Base-by-base conservation (phyloP, 345 rosid genomes). In the Pistacia atlantica region DNA sequence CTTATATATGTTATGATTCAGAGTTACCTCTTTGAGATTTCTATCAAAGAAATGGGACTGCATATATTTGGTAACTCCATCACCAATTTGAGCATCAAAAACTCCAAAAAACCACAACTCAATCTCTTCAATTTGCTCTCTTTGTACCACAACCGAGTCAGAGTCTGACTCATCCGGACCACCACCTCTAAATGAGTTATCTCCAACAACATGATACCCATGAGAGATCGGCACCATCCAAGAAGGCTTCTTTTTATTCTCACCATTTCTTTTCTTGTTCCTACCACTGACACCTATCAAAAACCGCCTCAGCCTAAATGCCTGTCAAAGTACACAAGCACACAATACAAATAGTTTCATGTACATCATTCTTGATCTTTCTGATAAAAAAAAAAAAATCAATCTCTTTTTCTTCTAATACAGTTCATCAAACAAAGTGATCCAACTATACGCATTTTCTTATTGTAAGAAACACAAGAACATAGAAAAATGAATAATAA, bases 51-150 rank as follows among this genome's bases (percentile, higher is more conserved):
- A 77, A 86, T 90, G 89, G 70, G 87, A 85, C 46, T 93, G 97
- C 67, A 93, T 71, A 59, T 83, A 85, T 65, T 87, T 88, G 72
- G 84, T 65, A 63, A 89, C 78, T 52, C 81, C 85, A 68, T 89
- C 87, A 8, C 94, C 91, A 38, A 82, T 78, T 56, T 63, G 80
- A 46, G 78, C 73, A 78, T 89, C 88, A 0, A 81, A 90, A 18
- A 89, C 84, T 60, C 91, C 95, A n/a, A 91, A 93, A 10, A 87
- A 75, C 93, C 98, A 90, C 66, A 91, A 10, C 81, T 90, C 96
- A 14, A 83, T 73, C 79, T 87, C 89, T 67, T 86, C 84, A 52
- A 86, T 76, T 68, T 86, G 89, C 81, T 91, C 92, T 78, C 92
- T 88, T 49, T 91, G 93, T 10, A 91, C 82, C 57, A 89, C 81